Evolutionary conservation across 2,329 filamentous ascomycete species (phyloP).

Genomic region (Xylaria sp.): DNA sequence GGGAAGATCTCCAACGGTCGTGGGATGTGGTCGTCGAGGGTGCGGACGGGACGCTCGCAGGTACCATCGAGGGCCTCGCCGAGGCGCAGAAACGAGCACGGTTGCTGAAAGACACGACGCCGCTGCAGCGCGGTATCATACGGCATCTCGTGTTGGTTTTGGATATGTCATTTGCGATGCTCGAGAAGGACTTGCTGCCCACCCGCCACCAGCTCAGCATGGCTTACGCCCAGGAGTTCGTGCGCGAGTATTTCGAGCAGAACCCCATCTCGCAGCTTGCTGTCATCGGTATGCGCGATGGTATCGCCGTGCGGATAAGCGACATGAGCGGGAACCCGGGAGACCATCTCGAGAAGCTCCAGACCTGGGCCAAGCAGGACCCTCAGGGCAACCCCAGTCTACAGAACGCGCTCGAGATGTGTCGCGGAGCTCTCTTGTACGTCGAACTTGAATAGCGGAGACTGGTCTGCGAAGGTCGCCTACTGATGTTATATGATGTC

Average conservation of each 20-base stretch:
- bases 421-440: slow-evolving; percentile 86
- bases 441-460: slow-evolving; percentile 42
- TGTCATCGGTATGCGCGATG: slow-evolving; percentile 92
- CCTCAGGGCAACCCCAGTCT: slow-evolving; percentile 81
- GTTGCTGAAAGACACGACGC: slow-evolving; percentile 91
- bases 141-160: slow-evolving; percentile 92
- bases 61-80: slow-evolving; percentile 75
- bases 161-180: slow-evolving; percentile 93
- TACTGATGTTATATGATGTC: slow-evolving; percentile 24
- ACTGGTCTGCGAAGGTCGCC: slow-evolving; percentile 23
- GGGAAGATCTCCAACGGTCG: slow-evolving; percentile 74
- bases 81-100: slow-evolving; percentile 85
- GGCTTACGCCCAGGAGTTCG: slow-evolving; percentile 86
- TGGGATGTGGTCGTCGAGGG: slow-evolving; percentile 83
- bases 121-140: slow-evolving; percentile 95
- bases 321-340: slow-evolving; percentile 92
- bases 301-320: slow-evolving; percentile 84
- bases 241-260: slow-evolving; percentile 96
- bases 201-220: slow-evolving; percentile 86
- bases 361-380: slow-evolving; percentile 72
- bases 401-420: slow-evolving; percentile 97
- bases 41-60: slow-evolving; percentile 80
- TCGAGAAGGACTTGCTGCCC: slow-evolving; percentile 92
- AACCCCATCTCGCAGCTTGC: slow-evolving; percentile 97
- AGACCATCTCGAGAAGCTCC: slow-evolving; percentile 83